Conservation (phyloP, 768 basidiomycete species). For the Tulasnella sp. region DNA sequence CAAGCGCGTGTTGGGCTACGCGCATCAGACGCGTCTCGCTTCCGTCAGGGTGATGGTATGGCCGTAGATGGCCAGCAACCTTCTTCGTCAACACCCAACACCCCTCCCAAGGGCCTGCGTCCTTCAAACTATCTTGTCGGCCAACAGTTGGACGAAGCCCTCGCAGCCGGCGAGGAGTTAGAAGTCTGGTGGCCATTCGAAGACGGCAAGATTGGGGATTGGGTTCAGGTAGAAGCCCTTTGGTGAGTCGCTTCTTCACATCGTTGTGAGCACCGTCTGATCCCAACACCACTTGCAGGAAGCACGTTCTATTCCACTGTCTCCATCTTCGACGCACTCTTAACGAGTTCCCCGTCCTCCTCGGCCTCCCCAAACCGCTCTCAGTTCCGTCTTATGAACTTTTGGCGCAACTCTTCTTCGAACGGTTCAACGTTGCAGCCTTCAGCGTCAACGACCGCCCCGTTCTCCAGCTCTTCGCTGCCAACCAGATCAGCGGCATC, state of each 20-base stretch:
- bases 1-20: conserved; percentile 76
- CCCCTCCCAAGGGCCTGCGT: conserved; percentile 15
- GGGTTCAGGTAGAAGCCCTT: conserved; percentile 81
- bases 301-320: conserved; percentile 70
- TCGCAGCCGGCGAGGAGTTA: conserved; percentile 68
- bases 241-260: conserved; percentile 51
- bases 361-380: conserved; percentile 63
- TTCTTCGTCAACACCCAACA: neutral
- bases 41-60: conserved; percentile 24
- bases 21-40: conserved; percentile 31
- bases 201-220: conserved; percentile 67
- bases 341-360: conserved; percentile 81
- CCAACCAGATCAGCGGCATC: conserved; percentile 64
- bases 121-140: conserved; percentile 76
- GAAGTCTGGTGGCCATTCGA: conserved; percentile 78
- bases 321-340: conserved; percentile 75
- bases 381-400: conserved; percentile 65
- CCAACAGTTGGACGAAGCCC: conserved; percentile 70
- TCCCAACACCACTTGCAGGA: conserved; percentile 50
- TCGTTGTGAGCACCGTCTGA: neutral
- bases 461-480: conserved; percentile 77
- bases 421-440: conserved; percentile 85
- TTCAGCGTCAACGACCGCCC: conserved; percentile 78
- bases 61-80: conserved; percentile 14
- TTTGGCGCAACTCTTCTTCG: conserved; percentile 82